A percentile compares a stretch with the other conserved stretches of the same genome.
Conservation (phyloP, 78 protist genomes). For the Dictyostelium firmibasis region DNA sequence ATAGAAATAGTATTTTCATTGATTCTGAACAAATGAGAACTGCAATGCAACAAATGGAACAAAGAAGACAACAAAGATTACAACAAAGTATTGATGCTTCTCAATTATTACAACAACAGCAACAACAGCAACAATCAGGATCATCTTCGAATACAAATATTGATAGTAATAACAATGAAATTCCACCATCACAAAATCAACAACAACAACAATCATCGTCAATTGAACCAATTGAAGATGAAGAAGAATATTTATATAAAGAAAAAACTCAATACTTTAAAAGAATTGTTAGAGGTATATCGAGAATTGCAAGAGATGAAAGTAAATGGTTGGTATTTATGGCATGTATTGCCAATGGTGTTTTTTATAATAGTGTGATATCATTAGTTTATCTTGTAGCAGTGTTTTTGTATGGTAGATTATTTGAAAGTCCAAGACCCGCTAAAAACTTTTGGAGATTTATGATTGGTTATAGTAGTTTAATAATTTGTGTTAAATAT, state of each 20-base stretch:
- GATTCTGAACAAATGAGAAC: slow-evolving; percentile 30
- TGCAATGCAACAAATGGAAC: background rate
- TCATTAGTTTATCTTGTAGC: slow-evolving; percentile 24
- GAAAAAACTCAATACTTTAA: slow-evolving; percentile 12
- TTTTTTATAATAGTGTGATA: slow-evolving; percentile 22
- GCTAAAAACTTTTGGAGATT: slow-evolving; percentile 68
- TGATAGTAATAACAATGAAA: background rate
- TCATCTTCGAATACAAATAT: background rate
- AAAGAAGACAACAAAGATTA: slow-evolving; percentile 17
- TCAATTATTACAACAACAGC: background rate
- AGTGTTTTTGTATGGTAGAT: slow-evolving; percentile 47
- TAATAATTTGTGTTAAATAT: slow-evolving; percentile 33
- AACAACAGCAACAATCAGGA: background rate
- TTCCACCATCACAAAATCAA: background rate
- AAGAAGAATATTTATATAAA: background rate
- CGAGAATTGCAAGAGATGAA: slow-evolving; percentile 56
- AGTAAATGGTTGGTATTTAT: slow-evolving; percentile 65
- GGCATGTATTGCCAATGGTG: slow-evolving; percentile 33
- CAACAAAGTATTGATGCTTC: background rate
- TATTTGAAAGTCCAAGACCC: slow-evolving; percentile 68
- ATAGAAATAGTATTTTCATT: slow-evolving; percentile 43
- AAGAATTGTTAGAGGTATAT: slow-evolving; percentile 28
- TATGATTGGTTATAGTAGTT: slow-evolving; percentile 47
- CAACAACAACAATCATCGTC: background rate
- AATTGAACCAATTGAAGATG: background rate